These are phyloP conservation scores for Skeletonema tropicum DNA, from an alignment of 108 stramenopile species.

Conservation along the genomic window DNA sequence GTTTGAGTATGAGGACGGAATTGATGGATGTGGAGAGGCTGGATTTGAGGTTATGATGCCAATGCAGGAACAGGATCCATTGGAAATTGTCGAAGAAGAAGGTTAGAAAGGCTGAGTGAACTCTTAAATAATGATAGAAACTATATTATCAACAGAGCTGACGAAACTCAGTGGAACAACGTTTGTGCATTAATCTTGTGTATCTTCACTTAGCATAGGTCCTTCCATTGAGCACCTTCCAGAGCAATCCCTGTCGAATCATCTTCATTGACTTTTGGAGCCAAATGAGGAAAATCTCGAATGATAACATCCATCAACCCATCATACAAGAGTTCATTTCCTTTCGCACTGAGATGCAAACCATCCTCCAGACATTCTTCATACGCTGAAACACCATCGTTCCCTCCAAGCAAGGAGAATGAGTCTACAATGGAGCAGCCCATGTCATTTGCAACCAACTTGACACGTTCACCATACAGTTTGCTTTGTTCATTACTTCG, in stretches of 20 bases:
- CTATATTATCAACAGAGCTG: not conserved
- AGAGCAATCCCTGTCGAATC: conserved; percentile 11
- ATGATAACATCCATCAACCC: conserved; percentile 49
- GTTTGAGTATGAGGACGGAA: conserved; percentile 75
- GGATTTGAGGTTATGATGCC: conserved; percentile 89
- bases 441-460: conserved; percentile 48
- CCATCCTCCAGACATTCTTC: conserved; percentile 67
- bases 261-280: conserved; percentile 14
- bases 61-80: conserved; percentile 74
- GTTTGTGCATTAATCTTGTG: no score
- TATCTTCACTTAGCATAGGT: conserved; percentile 9
- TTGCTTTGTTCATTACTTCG: conserved; percentile 58
- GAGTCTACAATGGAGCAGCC: conserved; percentile 43
- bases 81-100: conserved; percentile 51
- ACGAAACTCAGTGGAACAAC: no score
- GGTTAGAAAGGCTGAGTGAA: no score
- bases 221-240: conserved; percentile 21
- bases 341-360: conserved; percentile 60
- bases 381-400: conserved; percentile 39
- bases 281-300: conserved; percentile 50
- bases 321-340: conserved; percentile 58
- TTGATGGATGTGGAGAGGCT: conserved; percentile 79
- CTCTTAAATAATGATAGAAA: not conserved
- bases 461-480: conserved; percentile 56
- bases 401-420: conserved; percentile 36